Percentiles rank a stretch among this genome's conserved stretches.
Evolutionary conservation across 1,284 basidiomycete species (phyloP).

Genomic region (Sphaerobolus stellatus): DNA sequence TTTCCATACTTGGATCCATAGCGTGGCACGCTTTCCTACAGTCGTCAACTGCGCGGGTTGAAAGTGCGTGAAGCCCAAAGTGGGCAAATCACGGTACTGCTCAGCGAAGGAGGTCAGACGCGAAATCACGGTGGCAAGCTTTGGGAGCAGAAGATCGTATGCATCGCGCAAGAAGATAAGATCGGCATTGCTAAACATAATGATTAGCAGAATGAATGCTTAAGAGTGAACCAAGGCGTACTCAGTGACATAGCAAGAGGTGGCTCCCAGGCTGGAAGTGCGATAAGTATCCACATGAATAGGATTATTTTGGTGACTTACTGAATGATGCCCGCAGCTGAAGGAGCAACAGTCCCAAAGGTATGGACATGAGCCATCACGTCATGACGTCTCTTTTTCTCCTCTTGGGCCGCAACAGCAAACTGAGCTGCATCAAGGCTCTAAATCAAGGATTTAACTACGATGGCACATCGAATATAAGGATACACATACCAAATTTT

Average conservation of each 20-base stretch:
- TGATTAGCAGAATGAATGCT: constrained; percentile 1
- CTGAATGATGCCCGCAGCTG: constrained; percentile 98
- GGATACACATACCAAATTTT: constrained; percentile 69
- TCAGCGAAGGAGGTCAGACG: constrained; percentile 80
- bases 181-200: constrained; percentile 79
- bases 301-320: constrained; percentile 38
- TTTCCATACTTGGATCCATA: constrained; percentile 86
- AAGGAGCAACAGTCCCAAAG: constrained; percentile 91
- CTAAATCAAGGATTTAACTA: constrained; percentile 37
- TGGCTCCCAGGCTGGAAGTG: constrained; percentile 78
- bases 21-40: constrained; percentile 97
- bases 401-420: constrained; percentile 87
- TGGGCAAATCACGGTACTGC: constrained; percentile 72
- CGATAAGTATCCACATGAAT: not conserved
- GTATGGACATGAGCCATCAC: constrained; percentile 99
- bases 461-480: constrained; percentile 1
- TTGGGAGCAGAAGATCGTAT: constrained; percentile 81
- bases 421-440: constrained; percentile 88
- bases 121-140: constrained; percentile 87
- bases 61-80: constrained; percentile 98
- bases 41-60: constrained; percentile 98
- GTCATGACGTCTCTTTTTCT: constrained; percentile 97
- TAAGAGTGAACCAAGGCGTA: constrained; percentile 38
- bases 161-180: constrained; percentile 94
- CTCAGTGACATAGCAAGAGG: constrained; percentile 99